A percentile compares a stretch with the other conserved stretches of the same genome.
phyloP scores from a whole-genome alignment of 768 basidiomycete genomes.

The Collybiopsis confluens region DNA sequence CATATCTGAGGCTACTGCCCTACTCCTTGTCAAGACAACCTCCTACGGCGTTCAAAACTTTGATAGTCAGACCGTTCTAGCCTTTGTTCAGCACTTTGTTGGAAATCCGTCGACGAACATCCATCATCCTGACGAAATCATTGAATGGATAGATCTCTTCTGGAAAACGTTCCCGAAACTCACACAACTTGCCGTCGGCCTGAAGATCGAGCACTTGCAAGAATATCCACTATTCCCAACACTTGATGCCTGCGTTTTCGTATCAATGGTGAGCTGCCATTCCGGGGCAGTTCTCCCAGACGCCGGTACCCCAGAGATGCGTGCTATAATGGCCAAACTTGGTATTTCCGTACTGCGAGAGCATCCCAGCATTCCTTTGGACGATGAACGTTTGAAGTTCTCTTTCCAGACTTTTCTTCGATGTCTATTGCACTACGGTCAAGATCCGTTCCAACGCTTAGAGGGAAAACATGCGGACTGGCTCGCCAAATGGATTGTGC shows the following conservation, averaged over 20 bases:
- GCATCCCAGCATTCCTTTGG: neutral
- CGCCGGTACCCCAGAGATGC: neutral
- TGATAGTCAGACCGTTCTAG: constrained; percentile 9
- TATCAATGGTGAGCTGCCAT: neutral
- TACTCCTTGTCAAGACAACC: constrained; percentile 7
- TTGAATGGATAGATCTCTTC: constrained; percentile 13
- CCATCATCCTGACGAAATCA: constrained; percentile 3
- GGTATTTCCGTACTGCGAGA: neutral
- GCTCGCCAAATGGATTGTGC: neutral
- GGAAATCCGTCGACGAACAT: neutral
- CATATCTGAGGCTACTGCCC: neutral
- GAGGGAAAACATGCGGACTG: neutral
- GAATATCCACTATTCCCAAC: constrained; percentile 13
- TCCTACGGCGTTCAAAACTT: constrained; percentile 10
- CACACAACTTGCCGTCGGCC: constrained; percentile 5
- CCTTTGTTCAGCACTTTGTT: constrained; percentile 5
- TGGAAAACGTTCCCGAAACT: constrained; percentile 9
- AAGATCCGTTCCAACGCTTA: neutral
- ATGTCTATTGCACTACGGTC: neutral
- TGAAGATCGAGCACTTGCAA: constrained; percentile 2
- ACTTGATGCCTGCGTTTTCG: neutral
- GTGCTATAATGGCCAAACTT: neutral
- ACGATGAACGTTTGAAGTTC: neutral
- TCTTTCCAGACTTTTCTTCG: neutral
- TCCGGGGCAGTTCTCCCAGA: neutral